Conservation (phyloP, 139 green algal genomes). For the Chlamydomonas sp. region DNA sequence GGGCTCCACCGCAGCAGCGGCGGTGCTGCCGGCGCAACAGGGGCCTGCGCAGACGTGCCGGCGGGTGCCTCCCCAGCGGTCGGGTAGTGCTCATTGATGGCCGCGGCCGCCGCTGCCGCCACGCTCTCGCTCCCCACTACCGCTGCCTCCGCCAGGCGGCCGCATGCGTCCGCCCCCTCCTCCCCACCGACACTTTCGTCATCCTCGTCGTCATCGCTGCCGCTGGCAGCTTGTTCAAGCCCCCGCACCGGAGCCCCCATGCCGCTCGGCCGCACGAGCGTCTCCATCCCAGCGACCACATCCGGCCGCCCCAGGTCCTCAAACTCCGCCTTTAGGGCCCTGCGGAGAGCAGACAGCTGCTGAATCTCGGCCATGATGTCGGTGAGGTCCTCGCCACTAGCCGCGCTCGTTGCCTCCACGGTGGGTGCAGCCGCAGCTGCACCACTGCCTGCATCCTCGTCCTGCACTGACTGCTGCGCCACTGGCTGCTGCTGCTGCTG, state of each 20-base stretch:
- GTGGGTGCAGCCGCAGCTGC: background rate
- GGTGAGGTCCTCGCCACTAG: background rate
- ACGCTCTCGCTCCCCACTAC: too few species aligned
- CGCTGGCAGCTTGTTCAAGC: background rate
- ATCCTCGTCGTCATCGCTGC: background rate
- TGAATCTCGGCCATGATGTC: conserved; percentile 19
- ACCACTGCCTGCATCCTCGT: background rate
- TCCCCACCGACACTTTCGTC: background rate
- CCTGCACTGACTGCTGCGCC: background rate
- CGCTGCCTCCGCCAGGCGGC: too few species aligned
- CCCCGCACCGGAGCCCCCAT: background rate
- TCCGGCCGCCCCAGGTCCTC: conserved; percentile 32
- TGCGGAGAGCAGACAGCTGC: conserved; percentile 34
- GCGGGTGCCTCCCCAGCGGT: too few species aligned
- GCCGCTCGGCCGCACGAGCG: background rate
- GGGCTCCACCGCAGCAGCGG: too few species aligned
- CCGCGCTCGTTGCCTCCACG: background rate
- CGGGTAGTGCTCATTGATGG: too few species aligned
- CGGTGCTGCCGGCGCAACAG: too few species aligned
- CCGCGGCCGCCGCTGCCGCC: too few species aligned
- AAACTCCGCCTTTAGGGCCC: conserved; percentile 43
- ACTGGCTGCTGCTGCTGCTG: background rate
- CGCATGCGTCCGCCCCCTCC: too few species aligned
- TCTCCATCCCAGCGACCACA: conserved; percentile 25
- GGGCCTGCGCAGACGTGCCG: too few species aligned